Percentiles rank a stretch among this genome's conserved stretches.
Conservation (phyloP, 768 basidiomycete genomes). For the Brasilioporus rufonigricans region DNA sequence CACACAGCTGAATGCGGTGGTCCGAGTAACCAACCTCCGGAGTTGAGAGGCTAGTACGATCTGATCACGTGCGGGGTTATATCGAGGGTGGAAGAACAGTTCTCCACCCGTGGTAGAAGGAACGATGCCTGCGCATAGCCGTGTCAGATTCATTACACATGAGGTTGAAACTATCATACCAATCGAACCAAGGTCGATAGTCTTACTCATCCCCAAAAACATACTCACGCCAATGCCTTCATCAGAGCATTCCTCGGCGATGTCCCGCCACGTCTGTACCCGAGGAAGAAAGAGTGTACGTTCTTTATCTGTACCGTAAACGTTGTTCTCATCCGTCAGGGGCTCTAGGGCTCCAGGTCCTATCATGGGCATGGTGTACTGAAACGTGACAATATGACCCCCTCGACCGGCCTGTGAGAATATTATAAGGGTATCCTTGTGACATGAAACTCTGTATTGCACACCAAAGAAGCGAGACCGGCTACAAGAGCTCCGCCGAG, state of each 20-base stretch:
- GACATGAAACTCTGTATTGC: slow-evolving; percentile 26
- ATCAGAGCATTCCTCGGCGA: slow-evolving; percentile 86
- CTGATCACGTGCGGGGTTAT: slow-evolving; percentile 65
- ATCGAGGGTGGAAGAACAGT: slow-evolving; percentile 90
- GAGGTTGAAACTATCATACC: slow-evolving; percentile 41
- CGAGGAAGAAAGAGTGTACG: slow-evolving; percentile 74
- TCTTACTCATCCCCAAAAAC: slow-evolving; percentile 78
- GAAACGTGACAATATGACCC: slow-evolving; percentile 76
- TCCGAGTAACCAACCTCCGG: slow-evolving; percentile 60
- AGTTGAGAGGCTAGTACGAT: slow-evolving; percentile 72
- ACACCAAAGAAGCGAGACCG: slow-evolving; percentile 68
- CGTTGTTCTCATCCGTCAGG: slow-evolving; percentile 55
- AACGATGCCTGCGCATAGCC: slow-evolving; percentile 47
- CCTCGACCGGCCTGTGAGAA: slow-evolving; percentile 56
- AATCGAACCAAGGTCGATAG: slow-evolving; percentile 85
- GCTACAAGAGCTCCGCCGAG: slow-evolving; percentile 77
- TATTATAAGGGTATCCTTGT: slow-evolving; percentile 7
- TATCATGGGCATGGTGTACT: slow-evolving; percentile 62
- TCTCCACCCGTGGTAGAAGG: slow-evolving; percentile 84
- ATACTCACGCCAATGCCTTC: slow-evolving; percentile 88
- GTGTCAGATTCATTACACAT: slow-evolving; percentile 7
- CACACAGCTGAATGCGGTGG: slow-evolving; percentile 75
- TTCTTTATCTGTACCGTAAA: slow-evolving; percentile 88
- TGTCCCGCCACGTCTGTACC: slow-evolving; percentile 73
- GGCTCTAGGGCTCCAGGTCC: slow-evolving; percentile 70